phyloP scores from a whole-genome alignment of 371 early-diverging fungal species.

The Polyrhizophydium stewartii region DNA sequence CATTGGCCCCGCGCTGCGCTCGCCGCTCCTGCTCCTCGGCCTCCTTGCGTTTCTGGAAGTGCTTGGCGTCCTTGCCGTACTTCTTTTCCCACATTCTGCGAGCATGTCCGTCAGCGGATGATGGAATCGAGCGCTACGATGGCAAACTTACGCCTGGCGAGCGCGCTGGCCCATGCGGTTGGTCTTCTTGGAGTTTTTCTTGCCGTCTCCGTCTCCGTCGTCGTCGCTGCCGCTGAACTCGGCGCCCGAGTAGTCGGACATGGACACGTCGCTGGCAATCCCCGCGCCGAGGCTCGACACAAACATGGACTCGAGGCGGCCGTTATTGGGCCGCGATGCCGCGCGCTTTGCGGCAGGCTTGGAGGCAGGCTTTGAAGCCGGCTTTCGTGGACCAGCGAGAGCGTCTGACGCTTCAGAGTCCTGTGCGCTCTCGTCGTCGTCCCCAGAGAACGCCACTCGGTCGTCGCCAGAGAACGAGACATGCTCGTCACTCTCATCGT shows the following conservation, averaged over 20 bases:
- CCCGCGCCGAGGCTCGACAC: not conserved
- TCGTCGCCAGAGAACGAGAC: no score
- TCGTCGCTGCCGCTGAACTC: not conserved
- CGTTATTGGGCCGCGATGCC: no score
- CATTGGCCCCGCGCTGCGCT: not conserved
- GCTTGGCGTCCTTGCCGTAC: slow-evolving; percentile 16
- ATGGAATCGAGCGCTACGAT: not conserved
- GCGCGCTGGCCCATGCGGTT: slow-evolving; percentile 27
- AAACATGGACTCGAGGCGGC: not conserved
- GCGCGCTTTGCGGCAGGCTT: not conserved
- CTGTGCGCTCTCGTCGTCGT: no score
- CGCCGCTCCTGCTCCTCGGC: not conserved
- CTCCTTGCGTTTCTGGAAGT: not conserved
- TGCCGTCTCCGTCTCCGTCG: not conserved
- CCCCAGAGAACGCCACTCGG: no score
- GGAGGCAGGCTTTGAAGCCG: no score
- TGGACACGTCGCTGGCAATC: not conserved
- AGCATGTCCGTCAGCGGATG: not conserved
- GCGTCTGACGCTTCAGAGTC: no score
- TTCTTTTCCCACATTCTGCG: slow-evolving; percentile 17
- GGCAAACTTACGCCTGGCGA: slow-evolving; percentile 23
- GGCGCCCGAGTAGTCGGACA: not conserved
- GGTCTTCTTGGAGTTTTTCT: slow-evolving; percentile 6
- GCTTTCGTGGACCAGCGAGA: no score
- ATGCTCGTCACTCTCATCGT: no score